Base-by-base conservation (phyloP, 208 protist genomes). In the Trypanosoma theileri region DNA sequence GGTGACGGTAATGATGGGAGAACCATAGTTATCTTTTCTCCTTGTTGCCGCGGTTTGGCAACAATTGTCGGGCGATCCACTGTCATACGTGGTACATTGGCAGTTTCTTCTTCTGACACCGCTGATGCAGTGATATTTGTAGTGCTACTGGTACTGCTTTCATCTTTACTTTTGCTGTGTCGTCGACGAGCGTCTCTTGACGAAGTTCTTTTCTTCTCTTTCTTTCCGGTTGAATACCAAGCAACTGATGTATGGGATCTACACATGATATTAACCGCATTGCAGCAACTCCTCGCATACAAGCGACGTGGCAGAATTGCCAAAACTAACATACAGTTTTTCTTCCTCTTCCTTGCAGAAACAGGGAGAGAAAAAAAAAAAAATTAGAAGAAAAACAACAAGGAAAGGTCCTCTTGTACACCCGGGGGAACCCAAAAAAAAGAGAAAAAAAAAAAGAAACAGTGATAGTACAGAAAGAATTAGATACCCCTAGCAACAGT, bases 191-290 rank as follows among this genome's bases (percentile, higher is more conserved):
- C 16, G 48, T 42, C 16, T 17, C 44, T 16, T 44, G 7, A n/a
- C n/a, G n/a, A n/a, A 24, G 4, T 57, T 13, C 28, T 35, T 35
- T 35, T 35, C 28, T 35, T 35, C 28, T 35, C 28, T 35, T 66
- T 66, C 50, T 22, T 41, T 19, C 14, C 12, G 3, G 60, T 66
- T 28, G 60, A 54, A 26, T 66, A 54, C 48, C 50, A 45, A 31
- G 31, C 60, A 22, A 58, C 40, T 42, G 61, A 17, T n/a, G 19
- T n/a, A 19, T 50, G n/a, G 19, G n/a, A 54, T 40, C 4, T 16
- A 17, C 61, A 66, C 24, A 40, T n/a, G 4, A 17, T 41, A 42
- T 52, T 26, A 22, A 57, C 12, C 14, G 50, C 7, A 28, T 9
- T 19, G 40, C 17, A 55, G 46, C 16, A 19, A 16, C 40, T 52